These are phyloP conservation scores for Cordyceps javanica DNA, from an alignment of 2,329 filamentous ascomycete species.

Conservation along the genomic window DNA sequence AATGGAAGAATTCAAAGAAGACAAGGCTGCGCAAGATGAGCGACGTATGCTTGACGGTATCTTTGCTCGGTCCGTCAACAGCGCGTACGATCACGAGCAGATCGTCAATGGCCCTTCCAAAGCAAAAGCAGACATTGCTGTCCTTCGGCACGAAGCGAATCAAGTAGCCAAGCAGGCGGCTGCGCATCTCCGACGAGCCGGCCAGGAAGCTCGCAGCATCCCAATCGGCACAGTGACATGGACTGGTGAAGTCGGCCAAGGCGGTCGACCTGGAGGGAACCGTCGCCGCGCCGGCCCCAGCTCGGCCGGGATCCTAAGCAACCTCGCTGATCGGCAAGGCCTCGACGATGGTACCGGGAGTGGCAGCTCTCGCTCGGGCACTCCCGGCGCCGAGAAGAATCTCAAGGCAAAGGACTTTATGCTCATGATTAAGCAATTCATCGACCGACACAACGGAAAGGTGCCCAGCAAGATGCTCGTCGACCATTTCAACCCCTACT, in stretches of 20 bases:
- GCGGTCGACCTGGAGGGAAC: constrained; percentile 59
- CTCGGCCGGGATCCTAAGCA: constrained; percentile 49
- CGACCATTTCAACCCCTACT: constrained; percentile 82
- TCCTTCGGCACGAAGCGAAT: constrained; percentile 77
- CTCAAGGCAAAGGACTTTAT: constrained; percentile 57
- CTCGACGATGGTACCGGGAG: constrained; percentile 37
- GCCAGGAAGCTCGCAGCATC: constrained; percentile 63
- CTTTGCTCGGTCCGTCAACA: constrained; percentile 81
- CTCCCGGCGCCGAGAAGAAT: constrained; percentile 33
- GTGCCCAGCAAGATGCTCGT: constrained; percentile 81
- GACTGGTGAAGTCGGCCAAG: constrained; percentile 79
- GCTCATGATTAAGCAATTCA: constrained; percentile 70
- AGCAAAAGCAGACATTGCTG: constrained; percentile 65
- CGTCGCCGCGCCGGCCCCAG: constrained; percentile 47
- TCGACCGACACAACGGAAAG: constrained; percentile 68
- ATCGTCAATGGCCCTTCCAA: constrained; percentile 74
- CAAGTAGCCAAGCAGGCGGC: constrained; percentile 73
- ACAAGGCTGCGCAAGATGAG: constrained; percentile 50
- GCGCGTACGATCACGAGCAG: constrained; percentile 87
- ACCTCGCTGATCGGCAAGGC: constrained; percentile 52
- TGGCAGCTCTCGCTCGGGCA: constrained; percentile 40
- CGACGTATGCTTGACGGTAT: constrained; percentile 82
- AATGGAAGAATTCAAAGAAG: constrained; percentile 56
- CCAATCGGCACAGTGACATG: constrained; percentile 86
- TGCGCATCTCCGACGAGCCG: constrained; percentile 65